phyloP scores from a whole-genome alignment of 768 basidiomycete species.

The Hygrocybe punicea region DNA sequence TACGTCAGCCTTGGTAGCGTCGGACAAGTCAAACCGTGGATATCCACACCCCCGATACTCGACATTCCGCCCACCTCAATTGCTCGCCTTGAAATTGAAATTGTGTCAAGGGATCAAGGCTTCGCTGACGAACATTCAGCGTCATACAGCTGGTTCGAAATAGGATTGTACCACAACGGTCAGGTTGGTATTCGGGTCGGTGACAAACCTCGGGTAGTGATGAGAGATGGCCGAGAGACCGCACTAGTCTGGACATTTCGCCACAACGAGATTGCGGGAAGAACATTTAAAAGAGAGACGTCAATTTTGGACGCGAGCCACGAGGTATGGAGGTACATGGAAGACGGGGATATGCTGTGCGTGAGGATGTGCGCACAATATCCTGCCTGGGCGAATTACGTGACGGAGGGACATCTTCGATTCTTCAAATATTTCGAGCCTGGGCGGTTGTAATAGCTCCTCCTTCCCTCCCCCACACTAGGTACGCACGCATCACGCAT shows the following conservation, averaged over 20 bases:
- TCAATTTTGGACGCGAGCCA: not conserved
- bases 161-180: not conserved
- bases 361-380: not conserved
- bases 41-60: not conserved
- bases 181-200: too few species aligned
- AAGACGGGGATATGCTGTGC: not conserved
- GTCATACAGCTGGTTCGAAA: not conserved
- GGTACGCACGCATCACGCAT: too few species aligned
- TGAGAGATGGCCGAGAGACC: not conserved
- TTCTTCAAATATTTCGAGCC: not conserved
- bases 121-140: not conserved
- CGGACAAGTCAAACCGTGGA: not conserved
- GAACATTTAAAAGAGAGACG: not conserved
- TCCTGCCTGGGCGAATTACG: not conserved
- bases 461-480: too few species aligned
- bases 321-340: not conserved
- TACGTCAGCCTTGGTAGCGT: not conserved
- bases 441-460: not conserved
- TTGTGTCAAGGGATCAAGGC: not conserved
- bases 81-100: not conserved
- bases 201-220: not conserved
- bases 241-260: not conserved
- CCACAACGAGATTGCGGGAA: not conserved
- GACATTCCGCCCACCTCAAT: not conserved
- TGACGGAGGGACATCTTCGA: not conserved